A percentile compares a stretch with the other conserved stretches of the same genome.
Evolutionary conservation across 441 rosid genomes (phyloP).

Genomic region (Croton laevigatus): DNA sequence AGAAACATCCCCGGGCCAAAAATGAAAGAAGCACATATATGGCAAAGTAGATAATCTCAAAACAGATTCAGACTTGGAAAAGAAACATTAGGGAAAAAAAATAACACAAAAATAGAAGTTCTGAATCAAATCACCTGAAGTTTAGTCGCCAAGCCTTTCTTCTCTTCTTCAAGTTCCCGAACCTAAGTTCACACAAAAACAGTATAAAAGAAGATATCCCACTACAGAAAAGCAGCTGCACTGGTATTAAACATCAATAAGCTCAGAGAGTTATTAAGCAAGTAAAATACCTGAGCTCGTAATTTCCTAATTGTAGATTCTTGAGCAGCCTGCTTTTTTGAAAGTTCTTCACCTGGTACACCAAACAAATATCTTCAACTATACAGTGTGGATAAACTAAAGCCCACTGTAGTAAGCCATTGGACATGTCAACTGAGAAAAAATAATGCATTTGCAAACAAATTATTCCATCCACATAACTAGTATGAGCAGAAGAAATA

Average conservation of each 20-base stretch:
- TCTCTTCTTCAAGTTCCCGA: constrained; percentile 97
- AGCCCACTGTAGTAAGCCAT: background rate
- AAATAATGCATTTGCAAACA: constrained; percentile 2
- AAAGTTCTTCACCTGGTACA: constrained; percentile 92
- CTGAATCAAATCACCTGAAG: constrained; percentile 73
- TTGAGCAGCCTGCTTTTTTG: constrained; percentile 97
- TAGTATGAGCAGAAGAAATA: background rate
- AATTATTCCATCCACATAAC: background rate
- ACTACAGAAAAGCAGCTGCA: constrained; percentile 8
- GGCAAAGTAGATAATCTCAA: background rate
- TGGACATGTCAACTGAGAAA: background rate
- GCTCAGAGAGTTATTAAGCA: constrained; percentile 19
- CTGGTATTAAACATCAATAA: background rate
- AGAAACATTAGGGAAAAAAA: background rate
- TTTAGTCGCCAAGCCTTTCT: constrained; percentile 87
- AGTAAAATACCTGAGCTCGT: constrained; percentile 78
- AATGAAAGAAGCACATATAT: background rate
- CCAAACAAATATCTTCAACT: constrained; percentile 18
- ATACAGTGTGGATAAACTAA: constrained; percentile 2
- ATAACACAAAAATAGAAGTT: constrained; percentile 12
- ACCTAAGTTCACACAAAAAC: constrained; percentile 47
- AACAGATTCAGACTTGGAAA: background rate
- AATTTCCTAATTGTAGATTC: constrained; percentile 94
- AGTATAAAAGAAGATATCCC: constrained; percentile 19
- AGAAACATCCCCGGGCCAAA: background rate